phyloP scores from a whole-genome alignment of 2,329 filamentous ascomycete genomes.

The Colletotrichum euphorbiae region DNA sequence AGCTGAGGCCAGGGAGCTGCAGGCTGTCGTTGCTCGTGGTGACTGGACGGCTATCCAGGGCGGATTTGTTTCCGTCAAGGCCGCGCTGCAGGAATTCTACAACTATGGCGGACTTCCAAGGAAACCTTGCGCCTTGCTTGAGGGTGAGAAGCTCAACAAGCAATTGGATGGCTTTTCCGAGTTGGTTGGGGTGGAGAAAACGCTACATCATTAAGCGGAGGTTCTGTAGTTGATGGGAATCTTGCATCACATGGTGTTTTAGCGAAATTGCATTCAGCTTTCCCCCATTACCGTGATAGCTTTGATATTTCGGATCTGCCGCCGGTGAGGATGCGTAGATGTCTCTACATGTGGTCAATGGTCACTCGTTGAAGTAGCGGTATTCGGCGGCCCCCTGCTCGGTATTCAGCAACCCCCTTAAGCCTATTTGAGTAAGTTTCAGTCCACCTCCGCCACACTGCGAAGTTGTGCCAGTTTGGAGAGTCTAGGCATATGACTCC shows the following conservation, averaged over 20 bases:
- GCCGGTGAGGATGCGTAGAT: too few relatives aligned
- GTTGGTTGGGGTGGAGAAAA: constrained; percentile 44
- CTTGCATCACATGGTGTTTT: neutral
- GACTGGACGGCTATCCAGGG: constrained; percentile 78
- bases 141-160: constrained; percentile 43
- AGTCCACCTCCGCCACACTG: too few relatives aligned
- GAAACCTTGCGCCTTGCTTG: constrained; percentile 57
- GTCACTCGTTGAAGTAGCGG: too few relatives aligned
- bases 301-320: too few relatives aligned
- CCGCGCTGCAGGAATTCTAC: constrained; percentile 69
- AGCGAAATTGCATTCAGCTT: neutral
- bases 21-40: constrained; percentile 72
- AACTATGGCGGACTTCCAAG: constrained; percentile 73
- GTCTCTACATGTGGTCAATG: too few relatives aligned
- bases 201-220: constrained; percentile 16
- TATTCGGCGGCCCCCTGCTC: too few relatives aligned
- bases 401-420: too few relatives aligned
- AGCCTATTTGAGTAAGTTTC: too few relatives aligned
- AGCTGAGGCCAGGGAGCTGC: constrained; percentile 71
- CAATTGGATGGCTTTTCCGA: constrained; percentile 47
- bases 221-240: too few relatives aligned
- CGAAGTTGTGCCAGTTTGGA: too few relatives aligned
- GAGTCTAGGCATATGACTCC: too few relatives aligned
- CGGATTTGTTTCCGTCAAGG: constrained; percentile 77
- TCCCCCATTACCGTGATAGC: too few relatives aligned